Percentiles rank a stretch among this genome's conserved stretches.
These are phyloP conservation scores for Auricularia sp. DNA, from an alignment of 768 basidiomycete genomes.

Conservation along the genomic window DNA sequence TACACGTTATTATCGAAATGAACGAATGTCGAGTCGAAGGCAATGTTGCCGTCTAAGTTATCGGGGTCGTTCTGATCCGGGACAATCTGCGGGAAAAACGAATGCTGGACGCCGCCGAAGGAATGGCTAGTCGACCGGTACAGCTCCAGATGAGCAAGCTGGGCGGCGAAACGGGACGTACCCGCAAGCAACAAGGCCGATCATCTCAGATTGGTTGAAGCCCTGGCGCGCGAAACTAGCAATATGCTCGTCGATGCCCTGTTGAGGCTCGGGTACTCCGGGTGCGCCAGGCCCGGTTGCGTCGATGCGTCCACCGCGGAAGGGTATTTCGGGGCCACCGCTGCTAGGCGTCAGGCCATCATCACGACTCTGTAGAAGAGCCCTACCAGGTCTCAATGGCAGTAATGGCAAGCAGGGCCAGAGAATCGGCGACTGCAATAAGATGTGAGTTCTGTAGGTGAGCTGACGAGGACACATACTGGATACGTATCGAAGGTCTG, in stretches of 20 bases:
- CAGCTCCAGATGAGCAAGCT: not conserved
- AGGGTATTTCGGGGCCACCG: constrained; percentile 37
- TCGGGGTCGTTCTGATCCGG: not conserved
- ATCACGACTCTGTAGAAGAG: not conserved
- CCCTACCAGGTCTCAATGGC: constrained; percentile 29
- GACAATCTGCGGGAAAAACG: constrained; percentile 36
- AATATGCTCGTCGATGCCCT: constrained; percentile 30
- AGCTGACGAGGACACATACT: constrained; percentile 11
- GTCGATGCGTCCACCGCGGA: constrained; percentile 35
- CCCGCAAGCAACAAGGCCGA: constrained; percentile 40
- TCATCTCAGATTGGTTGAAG: constrained; percentile 37
- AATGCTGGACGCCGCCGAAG: constrained; percentile 28
- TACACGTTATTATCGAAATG: constrained; percentile 7
- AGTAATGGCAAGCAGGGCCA: constrained; percentile 31
- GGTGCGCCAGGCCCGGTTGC: constrained; percentile 26
- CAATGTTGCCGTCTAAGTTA: not conserved
- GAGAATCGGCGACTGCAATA: constrained; percentile 33
- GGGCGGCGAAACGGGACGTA: not conserved
- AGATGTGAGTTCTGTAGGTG: not conserved
- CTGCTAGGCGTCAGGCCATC: not conserved
- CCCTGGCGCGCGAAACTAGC: constrained; percentile 35
- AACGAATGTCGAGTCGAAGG: constrained; percentile 6
- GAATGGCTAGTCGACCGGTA: not conserved
- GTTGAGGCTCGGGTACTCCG: constrained; percentile 36
- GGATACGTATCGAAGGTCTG: constrained; percentile 27